Conservation (phyloP, 2,329 filamentous ascomycete genomes). For the Neonectria sp. region DNA sequence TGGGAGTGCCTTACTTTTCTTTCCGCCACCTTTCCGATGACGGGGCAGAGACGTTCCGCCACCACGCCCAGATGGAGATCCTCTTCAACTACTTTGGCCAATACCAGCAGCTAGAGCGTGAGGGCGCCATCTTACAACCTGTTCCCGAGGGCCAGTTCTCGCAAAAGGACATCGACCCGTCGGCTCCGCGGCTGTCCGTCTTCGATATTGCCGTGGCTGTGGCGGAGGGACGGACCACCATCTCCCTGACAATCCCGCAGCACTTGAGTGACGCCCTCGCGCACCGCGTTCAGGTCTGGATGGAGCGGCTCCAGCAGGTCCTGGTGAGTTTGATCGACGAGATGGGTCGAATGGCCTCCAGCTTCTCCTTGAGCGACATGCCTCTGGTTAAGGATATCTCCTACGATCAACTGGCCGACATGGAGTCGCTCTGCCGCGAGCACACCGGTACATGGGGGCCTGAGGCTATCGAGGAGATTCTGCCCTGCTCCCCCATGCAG, state of each 20-base stretch:
- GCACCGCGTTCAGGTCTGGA: not conserved
- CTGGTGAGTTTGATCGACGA: not conserved
- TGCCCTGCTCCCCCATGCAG: conserved; percentile 52
- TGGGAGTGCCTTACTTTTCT: conserved; percentile 6
- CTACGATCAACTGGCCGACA: not conserved
- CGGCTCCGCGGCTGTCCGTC: conserved; percentile 30
- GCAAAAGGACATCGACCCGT: not conserved
- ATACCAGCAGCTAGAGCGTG: conserved; percentile 53
- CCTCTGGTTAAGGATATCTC: conserved; percentile 15
- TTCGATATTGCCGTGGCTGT: conserved; percentile 21
- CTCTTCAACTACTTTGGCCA: conserved; percentile 32
- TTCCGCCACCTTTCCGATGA: conserved; percentile 49
- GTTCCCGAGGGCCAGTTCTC: conserved; percentile 14
- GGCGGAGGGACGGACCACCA: conserved; percentile 34
- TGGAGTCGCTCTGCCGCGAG: not conserved
- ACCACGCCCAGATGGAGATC: conserved; percentile 46
- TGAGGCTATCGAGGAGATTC: conserved; percentile 49
- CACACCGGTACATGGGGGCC: conserved; percentile 3
- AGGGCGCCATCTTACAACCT: conserved; percentile 42
- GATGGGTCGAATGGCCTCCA: not conserved
- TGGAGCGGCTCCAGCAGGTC: not conserved
- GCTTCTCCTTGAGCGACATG: not conserved
- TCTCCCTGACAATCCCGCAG: conserved; percentile 42
- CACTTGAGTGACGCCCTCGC: conserved; percentile 21
- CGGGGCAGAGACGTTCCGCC: conserved; percentile 49